Evolutionary conservation across 2,329 filamentous ascomycete species (phyloP), one percentile per base, ranked within the genome.

Genomic region (Colletotrichum nymphaeae): DNA sequence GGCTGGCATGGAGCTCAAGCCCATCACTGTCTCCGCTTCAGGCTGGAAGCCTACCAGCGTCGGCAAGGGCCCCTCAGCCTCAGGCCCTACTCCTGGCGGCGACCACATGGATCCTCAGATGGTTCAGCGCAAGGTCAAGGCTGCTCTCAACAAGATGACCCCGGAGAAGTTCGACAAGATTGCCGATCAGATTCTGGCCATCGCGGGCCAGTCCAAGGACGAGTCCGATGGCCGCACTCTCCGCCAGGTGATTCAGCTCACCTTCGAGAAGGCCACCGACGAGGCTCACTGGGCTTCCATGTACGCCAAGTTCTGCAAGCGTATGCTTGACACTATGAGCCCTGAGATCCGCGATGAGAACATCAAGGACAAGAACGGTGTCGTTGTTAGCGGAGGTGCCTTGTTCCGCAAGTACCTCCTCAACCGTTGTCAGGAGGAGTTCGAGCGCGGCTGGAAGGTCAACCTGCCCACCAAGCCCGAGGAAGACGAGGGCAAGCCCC

Each of bases 101-200:
- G 86, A 86, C 63, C 89, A 94, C 78, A 90, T 98, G 86, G 91
- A 97, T 76, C 96, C 97, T 28, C 94, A 96, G 78, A 91, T 97
- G 88, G 97, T 99, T 72, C 97, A 99, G 87, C 93, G 96, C 78
- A 99, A 99, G 92, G 97, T 99, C 82, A 99, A 99, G 92, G 93
- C 95, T 76, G 94, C 94, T 74, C 88, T 99, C 79, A 99, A 99
- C 92, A 99, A 99, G 93, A 98, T 99, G 97, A 98, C 97, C 0
- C 97, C 97, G 0, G 97, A 99, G 86, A 99, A 98, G 81, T 99
- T 99, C 79, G 95, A 98, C 82, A 95, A 93, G 86, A 98, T 99
- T 77, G 91, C 97, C 7, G 94, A 95, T 75, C 95, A 98, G 83
- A 98, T 99, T 75, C 89, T 99, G 35, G 89, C 92, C 67, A 99